These are phyloP conservation scores for Penicillium sp. DNA, from an alignment of 2,329 filamentous ascomycete genomes.

Conservation along the genomic window DNA sequence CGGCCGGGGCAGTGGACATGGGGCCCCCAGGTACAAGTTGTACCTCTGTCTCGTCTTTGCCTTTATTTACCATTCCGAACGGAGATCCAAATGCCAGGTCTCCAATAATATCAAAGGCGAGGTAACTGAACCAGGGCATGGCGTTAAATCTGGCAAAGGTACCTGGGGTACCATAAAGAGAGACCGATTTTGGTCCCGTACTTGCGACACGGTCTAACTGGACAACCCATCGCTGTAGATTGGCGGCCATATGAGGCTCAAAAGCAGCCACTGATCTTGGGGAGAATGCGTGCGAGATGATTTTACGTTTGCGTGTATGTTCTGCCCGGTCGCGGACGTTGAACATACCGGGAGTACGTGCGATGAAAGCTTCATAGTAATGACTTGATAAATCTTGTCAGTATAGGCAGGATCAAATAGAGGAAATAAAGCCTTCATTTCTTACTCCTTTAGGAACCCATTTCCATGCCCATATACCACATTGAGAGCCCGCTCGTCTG, in stretches of 20 bases:
- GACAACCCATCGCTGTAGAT: conserved; percentile 17
- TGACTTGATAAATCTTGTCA: conserved; percentile 4
- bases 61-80: conserved; percentile 25
- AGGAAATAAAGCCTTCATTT: no score
- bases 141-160: conserved; percentile 13
- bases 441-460: conserved; percentile 31
- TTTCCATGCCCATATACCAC: conserved; percentile 32
- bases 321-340: conserved; percentile 33
- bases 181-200: not conserved
- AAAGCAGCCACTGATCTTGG: conserved; percentile 32
- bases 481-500: conserved; percentile 18
- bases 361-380: conserved; percentile 36
- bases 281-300: conserved; percentile 36
- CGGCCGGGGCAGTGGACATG: conserved; percentile 16
- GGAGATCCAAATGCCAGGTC: conserved; percentile 22
- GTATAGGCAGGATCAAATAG: not conserved
- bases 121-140: conserved; percentile 25
- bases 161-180: not conserved
- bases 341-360: conserved; percentile 35
- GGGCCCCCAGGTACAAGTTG: conserved; percentile 18
- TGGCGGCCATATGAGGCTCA: conserved; percentile 33
- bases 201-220: conserved; percentile 21
- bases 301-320: conserved; percentile 36
- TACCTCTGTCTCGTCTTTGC: conserved; percentile 19
- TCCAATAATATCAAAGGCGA: conserved; percentile 24